Evolutionary conservation across 768 basidiomycete genomes (phyloP), one percentile per base, ranked within the genome.

Genomic region (Boletellus sp.): DNA sequence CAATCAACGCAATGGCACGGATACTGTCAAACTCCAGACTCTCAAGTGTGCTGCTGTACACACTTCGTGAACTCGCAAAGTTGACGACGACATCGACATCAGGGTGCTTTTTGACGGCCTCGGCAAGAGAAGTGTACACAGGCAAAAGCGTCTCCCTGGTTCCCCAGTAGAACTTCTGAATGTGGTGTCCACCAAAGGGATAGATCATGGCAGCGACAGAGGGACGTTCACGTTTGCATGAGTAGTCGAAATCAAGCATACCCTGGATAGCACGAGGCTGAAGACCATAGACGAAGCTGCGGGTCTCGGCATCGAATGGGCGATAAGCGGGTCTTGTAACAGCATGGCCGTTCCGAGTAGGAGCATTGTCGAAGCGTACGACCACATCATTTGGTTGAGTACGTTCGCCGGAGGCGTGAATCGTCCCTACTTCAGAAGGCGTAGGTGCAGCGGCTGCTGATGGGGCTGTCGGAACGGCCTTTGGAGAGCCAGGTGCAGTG

Each of bases 101-200:
- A 24, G 88, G 81, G 74, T 97, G 95, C 78, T 97, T 99, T 71
- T 82, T 78, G 57, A 87, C 83, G 13, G 95, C 95, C 65, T 97
- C 95, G 47, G 81, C 82, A 58, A 96, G 78, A 48, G 83, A 83
- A 17, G 94, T 95, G 78, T 96, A 99, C 37, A 99, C 95, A 44
- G 96, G 96, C 34, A 99, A 84, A 42, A 99, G 86, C 3, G 95
- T 95, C 78, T 98, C 96, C 77, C 91, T 93, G 35, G 96, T 98
- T 48, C 96, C 96, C 96, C 96, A 98, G 81, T 99, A 98, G 83
- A 99, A 97, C 77, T 99, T 99, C 76, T 99, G 96, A 72, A 97
- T 96, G 75, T 98, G 96, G 75, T 98, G 95, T 17, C 95, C 95
- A 65, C 95, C 96, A 72, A 99, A 99, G 67, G 95, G 96, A 72